A percentile compares a stretch with the other conserved stretches of the same genome.
phyloP scores from a whole-genome alignment of 306 rosid genomes.

The Senna tora region DNA sequence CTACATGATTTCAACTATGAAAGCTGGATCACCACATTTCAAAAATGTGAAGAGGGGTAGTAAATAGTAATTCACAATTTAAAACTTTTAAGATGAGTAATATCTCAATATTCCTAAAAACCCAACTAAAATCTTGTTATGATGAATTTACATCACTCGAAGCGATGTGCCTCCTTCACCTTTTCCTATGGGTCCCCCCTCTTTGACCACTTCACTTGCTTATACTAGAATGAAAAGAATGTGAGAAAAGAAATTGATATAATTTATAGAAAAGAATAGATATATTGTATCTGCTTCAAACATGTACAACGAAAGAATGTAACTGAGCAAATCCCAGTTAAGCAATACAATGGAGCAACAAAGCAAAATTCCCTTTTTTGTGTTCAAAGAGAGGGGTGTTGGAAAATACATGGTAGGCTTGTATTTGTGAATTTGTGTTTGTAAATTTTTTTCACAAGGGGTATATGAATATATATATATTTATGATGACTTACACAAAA shows the following conservation, averaged over 20 bases:
- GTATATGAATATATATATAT: no score
- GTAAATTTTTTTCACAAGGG: no score
- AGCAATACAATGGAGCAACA: conserved; percentile 27
- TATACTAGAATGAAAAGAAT: conserved; percentile 3
- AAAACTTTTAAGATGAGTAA: neutral
- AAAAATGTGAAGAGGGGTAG: neutral
- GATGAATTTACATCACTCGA: conserved; percentile 11
- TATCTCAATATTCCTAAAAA: conserved; percentile 1
- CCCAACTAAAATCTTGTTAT: neutral
- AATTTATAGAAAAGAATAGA: conserved; percentile 19
- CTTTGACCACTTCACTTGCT: conserved; percentile 29
- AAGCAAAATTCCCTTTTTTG: conserved; percentile 9
- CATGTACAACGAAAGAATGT: neutral
- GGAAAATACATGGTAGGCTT: no score
- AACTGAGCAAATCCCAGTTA: conserved; percentile 14
- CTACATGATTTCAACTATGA: no score
- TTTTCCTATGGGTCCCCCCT: conserved; percentile 11
- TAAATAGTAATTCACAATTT: neutral
- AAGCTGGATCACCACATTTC: no score
- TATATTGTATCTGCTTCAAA: conserved; percentile 18
- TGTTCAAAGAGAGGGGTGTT: conserved; percentile 14
- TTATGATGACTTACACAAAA: no score
- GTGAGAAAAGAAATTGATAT: conserved; percentile 5
- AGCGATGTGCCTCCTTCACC: conserved; percentile 14
- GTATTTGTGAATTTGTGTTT: no score